Evolutionary conservation across 1,284 basidiomycete species (phyloP).

Genomic region (Ustilago nuda): DNA sequence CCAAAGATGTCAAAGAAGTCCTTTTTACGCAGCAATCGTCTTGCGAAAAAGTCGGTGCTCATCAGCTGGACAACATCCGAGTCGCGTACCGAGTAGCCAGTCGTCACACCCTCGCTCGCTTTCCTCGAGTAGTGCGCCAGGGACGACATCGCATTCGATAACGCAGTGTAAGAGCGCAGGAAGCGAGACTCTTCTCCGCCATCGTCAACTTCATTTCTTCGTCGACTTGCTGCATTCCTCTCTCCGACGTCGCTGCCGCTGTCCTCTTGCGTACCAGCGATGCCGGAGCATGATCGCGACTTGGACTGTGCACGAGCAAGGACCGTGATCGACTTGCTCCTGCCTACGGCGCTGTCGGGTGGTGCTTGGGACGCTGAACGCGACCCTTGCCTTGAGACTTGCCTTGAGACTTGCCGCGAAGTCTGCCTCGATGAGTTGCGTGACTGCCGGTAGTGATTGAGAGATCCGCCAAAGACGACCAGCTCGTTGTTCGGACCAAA

Average conservation of each 20-base stretch:
- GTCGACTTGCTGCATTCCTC: conserved; percentile 1
- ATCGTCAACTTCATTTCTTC: conserved; percentile 13
- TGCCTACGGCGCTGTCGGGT: background rate
- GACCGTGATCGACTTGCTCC: conserved; percentile 22
- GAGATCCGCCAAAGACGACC: conserved; percentile 43
- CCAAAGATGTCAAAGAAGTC: conserved; percentile 48
- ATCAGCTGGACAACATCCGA: conserved; percentile 61
- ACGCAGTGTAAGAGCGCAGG: conserved; percentile 56
- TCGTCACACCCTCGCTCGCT: conserved; percentile 30
- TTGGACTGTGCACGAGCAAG: conserved; percentile 20
- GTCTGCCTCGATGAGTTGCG: conserved; percentile 26
- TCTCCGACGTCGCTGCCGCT: conserved; percentile 8
- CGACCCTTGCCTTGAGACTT: conserved; percentile 11
- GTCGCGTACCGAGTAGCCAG: conserved; percentile 51
- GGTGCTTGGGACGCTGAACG: conserved; percentile 26
- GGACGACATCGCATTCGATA: conserved; percentile 56
- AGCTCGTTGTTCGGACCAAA: conserved; percentile 53
- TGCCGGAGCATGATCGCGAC: conserved; percentile 11
- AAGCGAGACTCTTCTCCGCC: conserved; percentile 48
- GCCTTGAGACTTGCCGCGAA: conserved; percentile 11
- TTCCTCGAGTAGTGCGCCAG: conserved; percentile 44
- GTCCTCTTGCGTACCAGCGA: conserved; percentile 2
- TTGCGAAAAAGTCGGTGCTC: conserved; percentile 56
- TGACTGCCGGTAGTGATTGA: conserved; percentile 27
- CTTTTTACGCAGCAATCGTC: conserved; percentile 36